Base-by-base conservation (phyloP, 1,139 yeast species). In the Yamadazyma kanchanaburiensis region DNA sequence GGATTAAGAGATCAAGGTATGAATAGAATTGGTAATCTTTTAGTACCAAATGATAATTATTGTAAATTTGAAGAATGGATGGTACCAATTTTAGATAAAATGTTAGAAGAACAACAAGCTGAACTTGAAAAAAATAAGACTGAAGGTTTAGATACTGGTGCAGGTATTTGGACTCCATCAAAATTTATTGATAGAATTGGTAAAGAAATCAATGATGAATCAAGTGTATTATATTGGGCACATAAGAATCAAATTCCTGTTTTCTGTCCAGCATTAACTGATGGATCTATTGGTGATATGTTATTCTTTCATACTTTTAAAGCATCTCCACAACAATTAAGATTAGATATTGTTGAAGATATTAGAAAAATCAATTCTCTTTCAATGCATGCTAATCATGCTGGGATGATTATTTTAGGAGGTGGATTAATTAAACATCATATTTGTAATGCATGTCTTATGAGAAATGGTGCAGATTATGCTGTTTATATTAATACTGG, bases 391-490 rank as follows among this genome's bases (percentile, higher is more conserved):
- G 96, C 99, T n/a, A 74, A 83, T 21, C 75, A 70, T 42, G 96
- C 99, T 3, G 97, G 98, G 40, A 91, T 91, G 96, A 67, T 91
- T 35, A 82, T 91, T 40, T 73, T 91, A 32, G 99, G 99, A 32
- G 98, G 98, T 49, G 99, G 99, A 23, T 66, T 91, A 38, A 77
- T 91, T 49, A 91, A 91, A 64, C 99, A 91, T 57, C 99, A 91
- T 55, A 91, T 91, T 46, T 89, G 95, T 52, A 91, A 91, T 55
- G 98, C 99, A 5, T 89, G 97, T 58, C 70, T 91, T 49, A 91
- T 91, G 99, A 81, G 99, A 69, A 94, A 91, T 49, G 99, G 99
- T 46, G 98, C 99, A 14, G 99, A 91, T 56, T 87, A 80, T 53
- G 97, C 98, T 3, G 96, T 91, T 12, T 91, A 77, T 60, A 89